phyloP scores from a whole-genome alignment of 345 rosid genomes.

The Eutrema heterophyllum region DNA sequence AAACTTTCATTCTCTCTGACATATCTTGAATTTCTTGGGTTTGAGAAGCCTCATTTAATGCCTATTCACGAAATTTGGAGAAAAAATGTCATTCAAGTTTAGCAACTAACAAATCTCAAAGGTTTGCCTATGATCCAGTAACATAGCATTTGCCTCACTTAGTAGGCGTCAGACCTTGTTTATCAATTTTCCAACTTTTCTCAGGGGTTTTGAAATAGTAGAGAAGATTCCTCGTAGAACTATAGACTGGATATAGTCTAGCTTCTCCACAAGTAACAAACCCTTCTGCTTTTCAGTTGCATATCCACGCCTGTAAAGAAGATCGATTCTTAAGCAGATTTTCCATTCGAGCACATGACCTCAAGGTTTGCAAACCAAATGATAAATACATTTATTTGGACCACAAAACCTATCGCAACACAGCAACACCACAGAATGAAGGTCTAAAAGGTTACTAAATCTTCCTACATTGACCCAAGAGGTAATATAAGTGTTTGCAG shows the following conservation, averaged over 20 bases:
- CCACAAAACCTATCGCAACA: neutral
- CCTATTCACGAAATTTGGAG: slow-evolving; percentile 40
- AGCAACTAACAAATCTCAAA: neutral
- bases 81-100: neutral
- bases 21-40: slow-evolving; percentile 47
- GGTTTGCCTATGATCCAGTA: neutral
- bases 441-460: neutral
- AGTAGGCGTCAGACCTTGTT: slow-evolving; percentile 47
- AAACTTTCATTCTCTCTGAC: slow-evolving; percentile 46
- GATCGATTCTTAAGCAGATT: slow-evolving; percentile 9
- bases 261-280: slow-evolving; percentile 72
- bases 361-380: neutral
- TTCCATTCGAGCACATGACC: neutral
- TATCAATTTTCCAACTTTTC: slow-evolving; percentile 60
- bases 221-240: slow-evolving; percentile 63
- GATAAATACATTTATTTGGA: neutral
- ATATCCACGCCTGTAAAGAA: slow-evolving; percentile 76
- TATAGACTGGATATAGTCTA: slow-evolving; percentile 86
- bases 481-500: neutral
- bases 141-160: neutral
- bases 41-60: slow-evolving; percentile 42
- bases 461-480: neutral
- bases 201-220: slow-evolving; percentile 66
- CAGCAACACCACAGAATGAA: neutral
- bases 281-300: slow-evolving; percentile 93